A percentile compares a stretch with the other conserved stretches of the same genome.
Evolutionary conservation across 2,329 filamentous ascomycete species (phyloP).

Genomic region (Cephalotrichum gorgonifer): DNA sequence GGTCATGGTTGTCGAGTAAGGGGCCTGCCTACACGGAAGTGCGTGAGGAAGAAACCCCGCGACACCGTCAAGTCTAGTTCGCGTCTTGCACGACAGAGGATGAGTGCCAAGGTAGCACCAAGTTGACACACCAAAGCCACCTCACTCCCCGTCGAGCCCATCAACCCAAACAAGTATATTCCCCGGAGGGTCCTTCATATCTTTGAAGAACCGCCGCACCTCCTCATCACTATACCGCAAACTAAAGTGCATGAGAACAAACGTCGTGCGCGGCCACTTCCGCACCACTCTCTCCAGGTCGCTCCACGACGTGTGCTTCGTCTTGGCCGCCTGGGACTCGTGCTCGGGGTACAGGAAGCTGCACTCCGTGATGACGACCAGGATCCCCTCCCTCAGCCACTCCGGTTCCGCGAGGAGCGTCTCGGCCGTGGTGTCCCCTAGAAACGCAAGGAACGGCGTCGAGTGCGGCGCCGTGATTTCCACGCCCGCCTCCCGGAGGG

Average conservation of each 20-base stretch:
- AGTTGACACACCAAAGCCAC: neutral
- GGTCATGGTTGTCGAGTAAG: too few relatives aligned
- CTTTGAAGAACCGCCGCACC: conserved; percentile 28
- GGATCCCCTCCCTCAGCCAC: conserved; percentile 27
- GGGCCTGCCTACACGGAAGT: too few relatives aligned
- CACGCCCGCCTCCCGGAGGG: conserved; percentile 24
- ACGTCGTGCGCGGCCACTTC: conserved; percentile 29
- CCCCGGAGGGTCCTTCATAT: conserved; percentile 23
- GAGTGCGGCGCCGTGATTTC: conserved; percentile 27
- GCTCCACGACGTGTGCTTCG: conserved; percentile 35
- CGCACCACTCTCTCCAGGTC: conserved; percentile 33
- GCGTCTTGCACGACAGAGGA: too few relatives aligned
- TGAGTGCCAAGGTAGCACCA: neutral
- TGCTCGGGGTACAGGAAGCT: conserved; percentile 35
- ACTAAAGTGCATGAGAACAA: conserved; percentile 37
- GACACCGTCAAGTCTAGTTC: too few relatives aligned
- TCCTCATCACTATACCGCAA: conserved; percentile 30
- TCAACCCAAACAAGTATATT: conserved; percentile 40
- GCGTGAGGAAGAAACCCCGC: too few relatives aligned
- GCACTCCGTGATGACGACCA: conserved; percentile 38
- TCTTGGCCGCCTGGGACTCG: conserved; percentile 29
- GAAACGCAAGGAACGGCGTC: conserved; percentile 33
- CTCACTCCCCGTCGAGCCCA: conserved; percentile 9
- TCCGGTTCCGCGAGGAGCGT: conserved; percentile 25
- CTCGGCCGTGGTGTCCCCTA: conserved; percentile 33